These are phyloP conservation scores for Amanita pallidorosea DNA, from an alignment of 768 basidiomycete species.

Conservation along the genomic window DNA sequence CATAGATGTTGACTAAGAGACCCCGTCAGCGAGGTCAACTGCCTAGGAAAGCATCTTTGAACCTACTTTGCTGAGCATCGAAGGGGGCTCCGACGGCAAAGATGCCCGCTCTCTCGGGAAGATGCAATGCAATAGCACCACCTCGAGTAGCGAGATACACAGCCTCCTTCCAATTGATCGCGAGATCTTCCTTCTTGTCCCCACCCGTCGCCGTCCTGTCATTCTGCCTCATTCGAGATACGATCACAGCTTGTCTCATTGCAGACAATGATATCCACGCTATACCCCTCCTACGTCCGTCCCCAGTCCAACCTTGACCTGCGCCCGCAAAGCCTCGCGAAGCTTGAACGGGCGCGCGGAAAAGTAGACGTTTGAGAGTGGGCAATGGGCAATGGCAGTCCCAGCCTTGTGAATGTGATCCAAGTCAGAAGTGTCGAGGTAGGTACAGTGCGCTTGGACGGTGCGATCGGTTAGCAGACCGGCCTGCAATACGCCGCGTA, in stretches of 20 bases:
- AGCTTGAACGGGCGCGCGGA: slow-evolving; percentile 59
- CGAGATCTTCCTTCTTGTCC: slow-evolving; percentile 17
- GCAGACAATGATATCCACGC: slow-evolving; percentile 62
- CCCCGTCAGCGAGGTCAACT: neutral
- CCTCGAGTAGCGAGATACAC: slow-evolving; percentile 77
- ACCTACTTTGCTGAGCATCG: slow-evolving; percentile 68
- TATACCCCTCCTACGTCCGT: slow-evolving; percentile 85
- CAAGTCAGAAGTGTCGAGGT: slow-evolving; percentile 44
- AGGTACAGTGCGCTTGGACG: slow-evolving; percentile 87
- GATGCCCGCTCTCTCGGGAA: slow-evolving; percentile 33
- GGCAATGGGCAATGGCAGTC: slow-evolving; percentile 76
- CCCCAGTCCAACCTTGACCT: slow-evolving; percentile 70
- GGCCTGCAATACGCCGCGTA: slow-evolving; percentile 27
- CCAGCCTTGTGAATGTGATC: slow-evolving; percentile 34
- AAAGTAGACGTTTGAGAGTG: slow-evolving; percentile 84
- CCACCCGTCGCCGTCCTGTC: slow-evolving; percentile 17
- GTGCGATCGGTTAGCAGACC: slow-evolving; percentile 53
- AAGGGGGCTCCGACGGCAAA: slow-evolving; percentile 57
- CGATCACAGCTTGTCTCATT: slow-evolving; percentile 72
- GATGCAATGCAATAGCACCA: slow-evolving; percentile 59
- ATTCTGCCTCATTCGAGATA: slow-evolving; percentile 62
- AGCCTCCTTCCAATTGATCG: slow-evolving; percentile 73
- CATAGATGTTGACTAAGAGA: slow-evolving; percentile 34
- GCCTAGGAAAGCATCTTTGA: neutral
- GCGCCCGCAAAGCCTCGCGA: slow-evolving; percentile 55